Evolutionary conservation across 2,329 filamentous ascomycete genomes (phyloP).

Genomic region (Metarhizium anisopliae): DNA sequence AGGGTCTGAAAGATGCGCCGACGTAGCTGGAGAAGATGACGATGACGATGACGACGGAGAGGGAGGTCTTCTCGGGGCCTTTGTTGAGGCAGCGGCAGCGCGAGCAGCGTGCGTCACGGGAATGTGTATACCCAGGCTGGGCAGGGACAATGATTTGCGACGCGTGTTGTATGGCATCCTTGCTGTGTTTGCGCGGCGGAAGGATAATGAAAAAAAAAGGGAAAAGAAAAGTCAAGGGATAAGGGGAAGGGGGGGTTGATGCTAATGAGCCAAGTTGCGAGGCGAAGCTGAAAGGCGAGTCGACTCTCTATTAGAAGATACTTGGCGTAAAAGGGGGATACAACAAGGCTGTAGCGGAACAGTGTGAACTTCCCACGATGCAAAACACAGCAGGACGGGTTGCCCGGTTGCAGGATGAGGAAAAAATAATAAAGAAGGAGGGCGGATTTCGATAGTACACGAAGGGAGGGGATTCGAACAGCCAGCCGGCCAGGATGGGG

Average conservation of each 20-base stretch:
- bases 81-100: constrained; percentile 34
- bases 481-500: constrained; percentile 2
- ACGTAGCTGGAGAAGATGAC: constrained; percentile 18
- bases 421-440: not conserved
- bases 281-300: constrained; percentile 7
- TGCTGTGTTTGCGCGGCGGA: constrained; percentile 1
- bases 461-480: constrained; percentile 2
- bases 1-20: constrained; percentile 15
- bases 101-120: constrained; percentile 56
- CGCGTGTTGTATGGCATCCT: constrained; percentile 92
- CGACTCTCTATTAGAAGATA: not conserved
- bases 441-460: not conserved
- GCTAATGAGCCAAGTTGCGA: not conserved
- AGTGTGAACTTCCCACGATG: not conserved
- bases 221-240: not conserved
- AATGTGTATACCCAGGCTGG: constrained; percentile 85
- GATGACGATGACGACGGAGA: constrained; percentile 21
- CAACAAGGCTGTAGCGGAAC: not conserved
- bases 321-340: constrained; percentile 8
- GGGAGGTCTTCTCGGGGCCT: constrained; percentile 20
- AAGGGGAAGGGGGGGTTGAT: not conserved
- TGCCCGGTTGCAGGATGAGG: not conserved
- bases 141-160: constrained; percentile 88
- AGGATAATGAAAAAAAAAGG: not conserved
- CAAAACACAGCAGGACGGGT: not conserved